A percentile compares a stretch with the other conserved stretches of the same genome.
Evolutionary conservation across 805 yeast species (phyloP).

Genomic region (Torulaspora delbrueckii): DNA sequence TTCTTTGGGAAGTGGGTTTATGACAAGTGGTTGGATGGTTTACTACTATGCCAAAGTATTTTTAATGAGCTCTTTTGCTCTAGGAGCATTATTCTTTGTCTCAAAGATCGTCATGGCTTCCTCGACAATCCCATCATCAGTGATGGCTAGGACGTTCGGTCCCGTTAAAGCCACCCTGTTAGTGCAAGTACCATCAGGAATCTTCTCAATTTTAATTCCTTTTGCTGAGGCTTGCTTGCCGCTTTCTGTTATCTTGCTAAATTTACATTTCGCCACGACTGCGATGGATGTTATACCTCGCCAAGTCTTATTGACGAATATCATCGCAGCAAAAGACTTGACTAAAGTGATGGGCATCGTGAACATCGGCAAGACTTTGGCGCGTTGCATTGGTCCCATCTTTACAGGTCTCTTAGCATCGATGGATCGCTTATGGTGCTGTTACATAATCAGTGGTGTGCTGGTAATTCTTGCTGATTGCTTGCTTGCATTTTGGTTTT

Average conservation of each 20-base stretch:
- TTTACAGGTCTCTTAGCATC: slow-evolving; percentile 73
- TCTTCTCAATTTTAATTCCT: slow-evolving; percentile 54
- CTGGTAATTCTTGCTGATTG: slow-evolving; percentile 41
- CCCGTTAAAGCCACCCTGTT: slow-evolving; percentile 71
- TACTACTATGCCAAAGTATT: slow-evolving; percentile 67
- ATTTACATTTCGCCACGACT: slow-evolving; percentile 56
- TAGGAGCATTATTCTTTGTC: slow-evolving; percentile 65
- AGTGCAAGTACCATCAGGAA: slow-evolving; percentile 75
- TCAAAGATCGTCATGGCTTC: slow-evolving; percentile 60
- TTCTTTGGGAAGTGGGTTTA: slow-evolving; percentile 82
- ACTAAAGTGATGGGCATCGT: slow-evolving; percentile 81
- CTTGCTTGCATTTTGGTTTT: slow-evolving; percentile 33
- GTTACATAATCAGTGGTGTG: slow-evolving; percentile 50
- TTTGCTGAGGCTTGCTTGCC: slow-evolving; percentile 36
- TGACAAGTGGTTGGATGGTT: slow-evolving; percentile 85
- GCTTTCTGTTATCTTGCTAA: slow-evolving; percentile 46
- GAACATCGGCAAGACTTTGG: slow-evolving; percentile 79
- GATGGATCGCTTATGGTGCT: slow-evolving; percentile 40
- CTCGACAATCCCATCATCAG: slow-evolving; percentile 74
- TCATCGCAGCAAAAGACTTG: slow-evolving; percentile 58
- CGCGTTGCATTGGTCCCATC: slow-evolving; percentile 75
- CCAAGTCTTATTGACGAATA: slow-evolving; percentile 67
- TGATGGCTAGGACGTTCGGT: slow-evolving; percentile 60
- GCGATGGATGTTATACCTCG: slow-evolving; percentile 93
- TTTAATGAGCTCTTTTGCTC: slow-evolving; percentile 45